phyloP scores from a whole-genome alignment of 352 stramenopile genomes.

The Pythium graminicola region DNA sequence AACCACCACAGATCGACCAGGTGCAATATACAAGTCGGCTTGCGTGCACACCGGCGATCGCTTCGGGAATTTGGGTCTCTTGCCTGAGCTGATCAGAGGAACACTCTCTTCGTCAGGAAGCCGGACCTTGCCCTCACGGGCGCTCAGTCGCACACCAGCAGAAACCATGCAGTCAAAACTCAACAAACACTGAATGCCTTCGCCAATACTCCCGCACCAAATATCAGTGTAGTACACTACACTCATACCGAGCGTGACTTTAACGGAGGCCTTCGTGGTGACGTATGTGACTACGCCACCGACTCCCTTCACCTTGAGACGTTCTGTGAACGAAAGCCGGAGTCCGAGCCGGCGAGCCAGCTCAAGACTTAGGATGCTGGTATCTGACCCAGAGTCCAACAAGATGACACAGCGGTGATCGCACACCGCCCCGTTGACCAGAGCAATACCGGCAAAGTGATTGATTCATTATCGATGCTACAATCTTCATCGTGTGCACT shows the following conservation, averaged over 20 bases:
- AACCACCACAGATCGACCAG: neutral
- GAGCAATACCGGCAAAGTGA: neutral
- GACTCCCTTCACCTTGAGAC: constrained; percentile 1
- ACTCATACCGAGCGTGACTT: constrained; percentile 23
- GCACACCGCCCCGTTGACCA: constrained; percentile 7
- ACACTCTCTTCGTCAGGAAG: constrained; percentile 13
- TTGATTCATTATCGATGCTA: constrained; percentile 3
- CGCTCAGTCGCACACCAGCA: constrained; percentile 17
- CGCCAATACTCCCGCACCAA: constrained; percentile 23
- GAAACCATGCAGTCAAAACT: constrained; percentile 27
- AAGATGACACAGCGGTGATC: constrained; percentile 1
- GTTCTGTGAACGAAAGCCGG: neutral
- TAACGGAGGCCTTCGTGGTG: neutral
- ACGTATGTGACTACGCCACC: constrained; percentile 20
- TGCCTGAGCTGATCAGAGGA: neutral
- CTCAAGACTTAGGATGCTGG: constrained; percentile 7
- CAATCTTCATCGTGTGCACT: neutral
- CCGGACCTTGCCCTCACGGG: constrained; percentile 6
- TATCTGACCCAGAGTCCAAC: constrained; percentile 3
- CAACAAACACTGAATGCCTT: constrained; percentile 25
- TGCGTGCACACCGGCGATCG: neutral
- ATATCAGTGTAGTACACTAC: constrained; percentile 19
- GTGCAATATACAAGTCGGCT: neutral
- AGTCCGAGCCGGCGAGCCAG: constrained; percentile 3
- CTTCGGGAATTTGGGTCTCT: neutral